A percentile compares a stretch with the other conserved stretches of the same genome.
phyloP scores from a whole-genome alignment of 2,329 filamentous ascomycete species.

The Aspergillus sp. region DNA sequence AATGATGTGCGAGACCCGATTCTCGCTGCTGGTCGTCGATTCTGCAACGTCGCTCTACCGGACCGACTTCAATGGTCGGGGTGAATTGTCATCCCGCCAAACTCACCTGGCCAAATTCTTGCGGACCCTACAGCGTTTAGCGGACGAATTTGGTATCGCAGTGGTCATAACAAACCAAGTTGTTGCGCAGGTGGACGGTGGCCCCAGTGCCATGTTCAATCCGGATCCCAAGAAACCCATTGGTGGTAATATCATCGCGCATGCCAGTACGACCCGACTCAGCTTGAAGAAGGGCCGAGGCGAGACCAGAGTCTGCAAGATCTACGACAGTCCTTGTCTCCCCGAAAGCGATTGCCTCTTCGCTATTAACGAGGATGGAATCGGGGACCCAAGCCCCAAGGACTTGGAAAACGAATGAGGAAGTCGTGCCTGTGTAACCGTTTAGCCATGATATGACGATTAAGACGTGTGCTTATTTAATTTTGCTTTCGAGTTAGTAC shows the following conservation, averaged over 20 bases:
- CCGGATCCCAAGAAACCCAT: constrained; percentile 99
- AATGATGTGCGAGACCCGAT: constrained; percentile 99
- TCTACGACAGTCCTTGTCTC: constrained; percentile 96
- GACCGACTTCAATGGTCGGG: constrained; percentile 95
- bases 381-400: constrained; percentile 92
- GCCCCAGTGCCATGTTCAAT: constrained; percentile 97
- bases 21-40: constrained; percentile 93
- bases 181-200: constrained; percentile 95
- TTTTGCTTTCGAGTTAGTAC: constrained; percentile 3
- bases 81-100: constrained; percentile 91
- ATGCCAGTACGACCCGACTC: constrained; percentile 91
- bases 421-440: not conserved
- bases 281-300: constrained; percentile 93
- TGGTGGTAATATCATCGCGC: constrained; percentile 97
- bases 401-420: constrained; percentile 79
- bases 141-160: constrained; percentile 86
- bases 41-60: constrained; percentile 93
- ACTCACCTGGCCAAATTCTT: constrained; percentile 52
- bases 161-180: constrained; percentile 99
- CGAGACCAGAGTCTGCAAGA: constrained; percentile 97
- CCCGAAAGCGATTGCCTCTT: constrained; percentile 96
- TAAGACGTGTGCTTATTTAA: constrained; percentile 20
- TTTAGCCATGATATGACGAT: constrained; percentile 24
- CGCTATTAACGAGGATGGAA: constrained; percentile 95
- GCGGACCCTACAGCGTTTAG: constrained; percentile 50